Evolutionary conservation across 1,284 basidiomycete genomes (phyloP).

Genomic region (Cystobasidium slooffiae): DNA sequence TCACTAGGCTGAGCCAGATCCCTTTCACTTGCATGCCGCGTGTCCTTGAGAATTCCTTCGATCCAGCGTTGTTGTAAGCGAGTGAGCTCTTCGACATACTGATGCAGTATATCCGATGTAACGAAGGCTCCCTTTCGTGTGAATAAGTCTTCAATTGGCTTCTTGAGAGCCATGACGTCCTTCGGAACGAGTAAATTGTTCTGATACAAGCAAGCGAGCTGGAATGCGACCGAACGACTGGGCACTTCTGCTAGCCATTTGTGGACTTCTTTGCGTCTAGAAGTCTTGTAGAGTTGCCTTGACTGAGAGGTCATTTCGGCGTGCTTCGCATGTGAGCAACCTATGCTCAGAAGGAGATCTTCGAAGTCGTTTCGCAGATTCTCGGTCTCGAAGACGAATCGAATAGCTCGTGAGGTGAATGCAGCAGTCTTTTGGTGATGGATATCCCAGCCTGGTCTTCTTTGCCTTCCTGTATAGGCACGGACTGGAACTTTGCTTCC

Average conservation of each 20-base stretch:
- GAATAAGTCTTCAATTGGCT: slow-evolving; percentile 17
- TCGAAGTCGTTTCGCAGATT: slow-evolving; percentile 27
- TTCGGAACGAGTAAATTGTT: slow-evolving; percentile 35
- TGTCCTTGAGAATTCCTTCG: slow-evolving; percentile 34
- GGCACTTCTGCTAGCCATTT: slow-evolving; percentile 7
- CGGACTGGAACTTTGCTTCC: background rate
- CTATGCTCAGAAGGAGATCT: slow-evolving; percentile 24
- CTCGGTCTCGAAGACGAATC: slow-evolving; percentile 36
- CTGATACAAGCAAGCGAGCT: slow-evolving; percentile 37
- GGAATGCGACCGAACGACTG: slow-evolving; percentile 38
- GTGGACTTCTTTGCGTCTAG: slow-evolving; percentile 4
- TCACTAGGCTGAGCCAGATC: slow-evolving; percentile 11
- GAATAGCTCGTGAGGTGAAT: slow-evolving; percentile 36
- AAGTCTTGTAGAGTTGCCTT: slow-evolving; percentile 30
- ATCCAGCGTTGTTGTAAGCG: slow-evolving; percentile 33
- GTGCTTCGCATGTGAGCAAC: slow-evolving; percentile 18
- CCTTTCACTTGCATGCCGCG: slow-evolving; percentile 11
- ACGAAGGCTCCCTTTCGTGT: slow-evolving; percentile 22
- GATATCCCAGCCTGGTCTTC: slow-evolving; percentile 32
- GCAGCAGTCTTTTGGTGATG: slow-evolving; percentile 32
- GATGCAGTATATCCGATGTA: slow-evolving; percentile 38
- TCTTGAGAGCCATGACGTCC: slow-evolving; percentile 30
- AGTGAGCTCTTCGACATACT: slow-evolving; percentile 41
- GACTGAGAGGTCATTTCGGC: slow-evolving; percentile 24
- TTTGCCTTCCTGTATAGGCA: slow-evolving; percentile 32